Base-by-base conservation (phyloP, 129 eudicot genomes). In the Mikania micrantha region DNA sequence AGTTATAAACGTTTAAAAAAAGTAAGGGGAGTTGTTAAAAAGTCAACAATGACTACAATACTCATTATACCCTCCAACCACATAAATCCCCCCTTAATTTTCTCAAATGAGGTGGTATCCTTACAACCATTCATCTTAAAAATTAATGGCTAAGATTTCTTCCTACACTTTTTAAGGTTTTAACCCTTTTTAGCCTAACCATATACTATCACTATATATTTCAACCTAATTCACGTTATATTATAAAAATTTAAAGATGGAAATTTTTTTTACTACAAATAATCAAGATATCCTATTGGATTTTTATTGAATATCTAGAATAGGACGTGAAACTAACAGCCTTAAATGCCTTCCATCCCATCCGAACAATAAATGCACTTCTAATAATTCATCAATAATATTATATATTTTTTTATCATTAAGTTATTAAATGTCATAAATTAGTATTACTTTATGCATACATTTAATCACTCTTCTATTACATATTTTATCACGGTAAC, bases 261-360 rank as follows among this genome's bases (percentile, higher is more conserved):
- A 27, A 48, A 8, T 19, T 20, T 48, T 38, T 38, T 42, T 6
- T n/a, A 42, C 19, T 9, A 34, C 9, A 60, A 60, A 62, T n/a
- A n/a, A 40, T 12, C 15, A 39, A 7, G 34, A 40, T 65, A 42
- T 54, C 25, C 38, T 4, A 38, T 56, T 20, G 79, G 68, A 66
- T 24, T 34, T 22, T 24, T 48, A 57, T 67, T 67, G 16, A 59
- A 31, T 45, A 58, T 59, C 25, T 9, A 48, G 79, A 75, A 34
- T 67, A 60, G 17, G 79, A 75, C 79, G 74, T 67, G 74, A 67
- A 75, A 75, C 79, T 27, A 75, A 75, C 74, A 35, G 27, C 74
- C 17, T 57, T 75, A 68, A 75, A 75, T 75, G 79, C 69, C 24
- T 45, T 47, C 74, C 41, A 60, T 59, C 68, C 74, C 74, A 67